Percentiles rank a stretch among this genome's conserved stretches.
Evolutionary conservation across 257 asterid species (phyloP).

Genomic region (Datura wrightii): DNA sequence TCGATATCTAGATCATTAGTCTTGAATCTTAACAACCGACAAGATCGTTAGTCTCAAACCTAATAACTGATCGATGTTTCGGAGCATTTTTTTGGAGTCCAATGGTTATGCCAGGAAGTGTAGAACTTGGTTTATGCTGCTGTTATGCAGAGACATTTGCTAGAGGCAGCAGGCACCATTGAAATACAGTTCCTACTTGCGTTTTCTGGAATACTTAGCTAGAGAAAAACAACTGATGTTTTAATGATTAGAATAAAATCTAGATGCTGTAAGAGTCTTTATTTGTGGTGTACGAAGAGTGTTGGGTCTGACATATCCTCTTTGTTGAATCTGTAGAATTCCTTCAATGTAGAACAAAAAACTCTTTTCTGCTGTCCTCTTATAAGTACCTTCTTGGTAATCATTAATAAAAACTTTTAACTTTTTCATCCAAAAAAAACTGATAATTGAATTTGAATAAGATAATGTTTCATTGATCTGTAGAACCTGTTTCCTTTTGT

Average conservation of each 20-base stretch:
- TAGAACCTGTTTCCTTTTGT: neutral
- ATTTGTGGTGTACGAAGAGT: neutral
- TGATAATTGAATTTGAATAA: conserved; percentile 5
- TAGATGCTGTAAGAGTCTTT: neutral
- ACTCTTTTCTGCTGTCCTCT: neutral
- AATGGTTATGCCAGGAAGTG: neutral
- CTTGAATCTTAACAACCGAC: neutral
- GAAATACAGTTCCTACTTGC: conserved; percentile 11
- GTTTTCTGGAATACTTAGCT: conserved; percentile 2
- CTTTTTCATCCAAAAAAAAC: neutral
- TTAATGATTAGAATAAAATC: neutral
- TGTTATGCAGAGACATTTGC: neutral
- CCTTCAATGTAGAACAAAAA: neutral
- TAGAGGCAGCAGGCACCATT: neutral
- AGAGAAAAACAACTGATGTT: neutral
- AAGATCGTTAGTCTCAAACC: neutral
- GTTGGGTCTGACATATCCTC: neutral
- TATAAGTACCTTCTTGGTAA: neutral
- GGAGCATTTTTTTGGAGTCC: neutral
- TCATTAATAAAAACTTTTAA: neutral
- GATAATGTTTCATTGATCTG: neutral
- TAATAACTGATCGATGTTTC: neutral
- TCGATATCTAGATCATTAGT: neutral
- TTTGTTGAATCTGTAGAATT: neutral
- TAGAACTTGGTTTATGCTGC: neutral